A percentile compares a stretch with the other conserved stretches of the same genome.
Conservation (phyloP, 1,284 basidiomycete genomes). For the Cutaneotrichosporon sp. region DNA sequence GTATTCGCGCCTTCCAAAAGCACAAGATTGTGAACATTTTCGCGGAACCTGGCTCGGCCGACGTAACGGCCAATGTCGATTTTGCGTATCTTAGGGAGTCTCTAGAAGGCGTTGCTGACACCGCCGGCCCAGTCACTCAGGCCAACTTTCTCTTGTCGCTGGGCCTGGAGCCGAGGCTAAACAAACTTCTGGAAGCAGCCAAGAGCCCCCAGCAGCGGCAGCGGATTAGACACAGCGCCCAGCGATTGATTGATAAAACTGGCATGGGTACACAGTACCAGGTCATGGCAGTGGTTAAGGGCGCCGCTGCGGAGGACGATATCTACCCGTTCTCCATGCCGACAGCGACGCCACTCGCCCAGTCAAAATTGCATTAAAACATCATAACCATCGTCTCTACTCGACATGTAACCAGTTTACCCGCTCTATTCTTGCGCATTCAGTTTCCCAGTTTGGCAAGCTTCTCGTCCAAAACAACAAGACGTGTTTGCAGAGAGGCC, state of each 20-base stretch:
- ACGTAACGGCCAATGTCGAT: slow-evolving; percentile 93
- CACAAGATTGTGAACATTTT: slow-evolving; percentile 86
- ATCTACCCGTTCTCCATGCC: slow-evolving; percentile 46
- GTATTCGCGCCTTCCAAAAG: slow-evolving; percentile 80
- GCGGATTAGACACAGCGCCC: slow-evolving; percentile 51
- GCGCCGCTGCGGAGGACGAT: slow-evolving; percentile 21
- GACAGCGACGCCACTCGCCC: neutral
- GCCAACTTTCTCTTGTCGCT: slow-evolving; percentile 64
- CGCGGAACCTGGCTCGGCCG: slow-evolving; percentile 75
- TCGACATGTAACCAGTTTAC: slow-evolving; percentile 5
- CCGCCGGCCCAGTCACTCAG: slow-evolving; percentile 66
- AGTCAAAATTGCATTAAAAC: neutral
- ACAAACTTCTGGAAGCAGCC: slow-evolving; percentile 54
- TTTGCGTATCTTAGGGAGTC: slow-evolving; percentile 83
- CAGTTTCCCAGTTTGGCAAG: slow-evolving; percentile 24
- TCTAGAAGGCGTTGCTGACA: slow-evolving; percentile 55
- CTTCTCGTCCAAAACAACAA: slow-evolving; percentile 54
- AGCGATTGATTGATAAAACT: slow-evolving; percentile 53
- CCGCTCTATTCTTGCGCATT: too few species aligned
- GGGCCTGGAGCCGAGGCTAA: slow-evolving; percentile 62
- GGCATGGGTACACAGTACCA: slow-evolving; percentile 59
- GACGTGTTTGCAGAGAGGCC: slow-evolving; percentile 57
- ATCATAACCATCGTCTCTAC: neutral
- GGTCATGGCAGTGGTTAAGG: slow-evolving; percentile 51
- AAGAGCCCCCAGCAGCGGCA: slow-evolving; percentile 51